Conservation (phyloP, 208 protist genomes). For the Naegleria fowleri region DNA sequence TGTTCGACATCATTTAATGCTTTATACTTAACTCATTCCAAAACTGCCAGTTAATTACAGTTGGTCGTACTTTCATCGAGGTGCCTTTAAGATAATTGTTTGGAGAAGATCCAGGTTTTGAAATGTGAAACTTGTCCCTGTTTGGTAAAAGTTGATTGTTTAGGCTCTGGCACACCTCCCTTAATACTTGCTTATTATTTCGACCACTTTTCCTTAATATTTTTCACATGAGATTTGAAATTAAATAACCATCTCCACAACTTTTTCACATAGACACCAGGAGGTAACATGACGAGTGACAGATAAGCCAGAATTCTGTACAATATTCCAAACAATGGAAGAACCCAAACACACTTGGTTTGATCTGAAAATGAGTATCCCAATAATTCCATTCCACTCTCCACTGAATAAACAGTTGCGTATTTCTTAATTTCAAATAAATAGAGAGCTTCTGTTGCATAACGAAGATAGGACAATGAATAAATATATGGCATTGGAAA, state of each 20-base stretch:
- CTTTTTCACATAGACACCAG: not conserved
- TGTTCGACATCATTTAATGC: too few relatives aligned
- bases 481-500: not conserved
- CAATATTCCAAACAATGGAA: not conserved
- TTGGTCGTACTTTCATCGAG: too few relatives aligned
- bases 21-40: too few relatives aligned
- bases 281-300: not conserved
- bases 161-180: too few relatives aligned
- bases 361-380: not conserved
- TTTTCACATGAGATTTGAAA: not conserved
- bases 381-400: not conserved
- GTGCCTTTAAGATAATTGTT: too few relatives aligned
- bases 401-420: not conserved
- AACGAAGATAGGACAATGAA: not conserved
- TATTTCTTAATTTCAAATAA: not conserved
- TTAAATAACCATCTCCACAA: not conserved
- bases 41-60: too few relatives aligned
- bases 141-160: too few relatives aligned
- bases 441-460: not conserved
- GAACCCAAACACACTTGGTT: not conserved
- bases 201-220: too few relatives aligned
- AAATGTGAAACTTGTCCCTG: too few relatives aligned
- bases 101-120: too few relatives aligned
- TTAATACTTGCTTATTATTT: too few relatives aligned
- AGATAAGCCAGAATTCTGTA: not conserved